Conservation (phyloP, 805 yeast genomes). For the Cyberlindnera petersonii region DNA sequence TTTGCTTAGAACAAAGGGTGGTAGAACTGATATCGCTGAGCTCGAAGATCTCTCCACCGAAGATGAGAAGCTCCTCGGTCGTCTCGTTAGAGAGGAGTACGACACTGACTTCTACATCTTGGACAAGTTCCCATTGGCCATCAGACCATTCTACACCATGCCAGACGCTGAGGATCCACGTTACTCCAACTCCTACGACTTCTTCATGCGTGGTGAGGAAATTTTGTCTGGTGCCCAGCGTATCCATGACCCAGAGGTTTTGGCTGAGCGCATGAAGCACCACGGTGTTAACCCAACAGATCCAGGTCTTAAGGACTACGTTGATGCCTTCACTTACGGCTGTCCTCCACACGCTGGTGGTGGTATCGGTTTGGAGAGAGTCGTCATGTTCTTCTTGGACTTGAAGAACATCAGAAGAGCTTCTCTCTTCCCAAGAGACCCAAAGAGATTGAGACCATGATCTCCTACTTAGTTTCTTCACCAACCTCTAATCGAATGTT, state of each 20-base stretch:
- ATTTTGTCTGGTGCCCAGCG: conserved; percentile 99
- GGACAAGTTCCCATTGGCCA: conserved; percentile 95
- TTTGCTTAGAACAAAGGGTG: conserved; percentile 83
- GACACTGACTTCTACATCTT: conserved; percentile 96
- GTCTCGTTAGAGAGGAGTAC: conserved; percentile 85
- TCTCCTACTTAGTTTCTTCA: not conserved
- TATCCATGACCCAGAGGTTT: conserved; percentile 86
- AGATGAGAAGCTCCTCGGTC: conserved; percentile 91
- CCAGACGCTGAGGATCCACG: conserved; percentile 90
- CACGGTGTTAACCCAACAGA: conserved; percentile 78
- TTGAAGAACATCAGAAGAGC: conserved; percentile 97
- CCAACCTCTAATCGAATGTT: too few relatives aligned
- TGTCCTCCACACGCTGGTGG: conserved; percentile 99
- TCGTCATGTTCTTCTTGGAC: conserved; percentile 95
- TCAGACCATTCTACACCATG: conserved; percentile 99
- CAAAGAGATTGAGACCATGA: conserved; percentile 85
- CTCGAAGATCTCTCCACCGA: conserved; percentile 90
- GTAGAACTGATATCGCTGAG: conserved; percentile 67
- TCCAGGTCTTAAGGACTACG: conserved; percentile 86
- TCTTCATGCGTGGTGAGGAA: conserved; percentile 99
- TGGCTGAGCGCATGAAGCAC: conserved; percentile 73
- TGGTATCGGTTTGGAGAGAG: conserved; percentile 99
- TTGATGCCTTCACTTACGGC: conserved; percentile 89
- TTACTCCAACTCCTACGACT: conserved; percentile 96
- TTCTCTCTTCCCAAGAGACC: conserved; percentile 99